phyloP scores from a whole-genome alignment of 2,329 filamentous ascomycete genomes.

The Triangularia verruculosa region DNA sequence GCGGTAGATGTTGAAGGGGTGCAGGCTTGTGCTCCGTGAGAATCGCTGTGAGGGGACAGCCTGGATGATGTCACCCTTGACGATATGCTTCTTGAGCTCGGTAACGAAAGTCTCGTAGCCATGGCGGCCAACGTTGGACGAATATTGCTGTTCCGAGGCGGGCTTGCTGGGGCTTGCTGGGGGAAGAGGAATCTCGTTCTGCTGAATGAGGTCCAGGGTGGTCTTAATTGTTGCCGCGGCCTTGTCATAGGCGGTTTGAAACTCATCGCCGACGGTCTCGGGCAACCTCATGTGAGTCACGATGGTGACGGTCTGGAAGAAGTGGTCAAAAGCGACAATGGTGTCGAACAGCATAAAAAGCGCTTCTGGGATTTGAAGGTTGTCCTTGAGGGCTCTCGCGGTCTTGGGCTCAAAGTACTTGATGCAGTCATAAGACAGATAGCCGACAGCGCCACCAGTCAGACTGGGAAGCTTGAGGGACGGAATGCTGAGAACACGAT shows the following conservation, averaged over 20 bases:
- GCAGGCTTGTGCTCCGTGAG: conserved; percentile 80
- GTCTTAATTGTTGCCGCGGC: conserved; percentile 62
- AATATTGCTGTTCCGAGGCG: conserved; percentile 66
- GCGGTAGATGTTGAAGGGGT: conserved; percentile 97
- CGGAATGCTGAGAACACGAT: conserved; percentile 78
- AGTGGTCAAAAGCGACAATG: conserved; percentile 90
- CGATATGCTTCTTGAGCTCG: conserved; percentile 84
- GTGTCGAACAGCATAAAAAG: conserved; percentile 98
- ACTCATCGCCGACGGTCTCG: conserved; percentile 37
- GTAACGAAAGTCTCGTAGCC: conserved; percentile 93
- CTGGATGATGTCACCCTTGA: conserved; percentile 92
- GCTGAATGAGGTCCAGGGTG: conserved; percentile 69
- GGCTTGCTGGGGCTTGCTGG: conserved; percentile 69
- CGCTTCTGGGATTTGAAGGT: conserved; percentile 85
- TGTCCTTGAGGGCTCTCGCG: conserved; percentile 81
- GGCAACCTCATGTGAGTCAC: conserved; percentile 79
- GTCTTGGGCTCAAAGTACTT: conserved; percentile 98
- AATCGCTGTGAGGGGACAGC: conserved; percentile 94
- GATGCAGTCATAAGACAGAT: conserved; percentile 96
- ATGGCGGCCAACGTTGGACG: conserved; percentile 82
- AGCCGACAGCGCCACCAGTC: conserved; percentile 90
- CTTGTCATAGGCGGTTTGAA: conserved; percentile 68
- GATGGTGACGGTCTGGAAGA: conserved; percentile 88
- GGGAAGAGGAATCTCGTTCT: conserved; percentile 73
- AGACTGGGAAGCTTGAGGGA: conserved; percentile 79